phyloP scores from a whole-genome alignment of 2,329 filamentous ascomycete species.

The Aureobasidium lini region DNA sequence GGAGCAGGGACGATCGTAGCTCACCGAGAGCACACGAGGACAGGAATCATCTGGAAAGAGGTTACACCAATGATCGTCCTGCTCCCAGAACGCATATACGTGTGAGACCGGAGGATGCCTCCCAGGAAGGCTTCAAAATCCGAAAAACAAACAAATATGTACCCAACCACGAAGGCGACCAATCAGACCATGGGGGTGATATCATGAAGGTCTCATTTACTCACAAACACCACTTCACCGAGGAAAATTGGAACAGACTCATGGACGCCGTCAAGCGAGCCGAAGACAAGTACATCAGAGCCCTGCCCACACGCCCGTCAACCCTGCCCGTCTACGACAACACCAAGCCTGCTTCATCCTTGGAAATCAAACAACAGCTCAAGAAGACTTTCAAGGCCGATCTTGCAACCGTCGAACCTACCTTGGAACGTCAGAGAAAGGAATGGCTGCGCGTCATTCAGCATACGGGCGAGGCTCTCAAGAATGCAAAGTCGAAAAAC shows the following conservation, averaged over 20 bases:
- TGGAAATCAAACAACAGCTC: neutral
- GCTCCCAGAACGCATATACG: neutral
- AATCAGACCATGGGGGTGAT: neutral
- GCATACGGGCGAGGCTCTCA: neutral
- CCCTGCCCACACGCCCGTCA: neutral
- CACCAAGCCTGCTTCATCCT: neutral
- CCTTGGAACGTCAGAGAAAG: neutral
- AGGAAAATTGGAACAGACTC: neutral
- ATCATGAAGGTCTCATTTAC: neutral
- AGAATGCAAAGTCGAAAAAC: neutral
- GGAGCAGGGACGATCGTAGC: too few species aligned
- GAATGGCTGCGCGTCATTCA: neutral
- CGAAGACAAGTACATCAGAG: neutral
- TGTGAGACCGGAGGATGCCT: neutral
- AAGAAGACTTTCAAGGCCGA: conserved; percentile 2
- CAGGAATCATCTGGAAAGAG: too few species aligned
- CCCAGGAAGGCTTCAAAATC: neutral
- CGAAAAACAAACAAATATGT: neutral
- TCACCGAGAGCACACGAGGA: too few species aligned
- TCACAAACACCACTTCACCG: neutral
- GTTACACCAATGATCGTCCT: neutral
- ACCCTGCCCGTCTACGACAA: neutral
- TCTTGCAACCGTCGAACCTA: neutral
- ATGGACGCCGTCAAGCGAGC: neutral
- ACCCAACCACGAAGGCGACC: neutral